A percentile compares a stretch with the other conserved stretches of the same genome.
phyloP scores from a whole-genome alignment of 495 filamentous ascomycete genomes.

The Neurospora sp. region DNA sequence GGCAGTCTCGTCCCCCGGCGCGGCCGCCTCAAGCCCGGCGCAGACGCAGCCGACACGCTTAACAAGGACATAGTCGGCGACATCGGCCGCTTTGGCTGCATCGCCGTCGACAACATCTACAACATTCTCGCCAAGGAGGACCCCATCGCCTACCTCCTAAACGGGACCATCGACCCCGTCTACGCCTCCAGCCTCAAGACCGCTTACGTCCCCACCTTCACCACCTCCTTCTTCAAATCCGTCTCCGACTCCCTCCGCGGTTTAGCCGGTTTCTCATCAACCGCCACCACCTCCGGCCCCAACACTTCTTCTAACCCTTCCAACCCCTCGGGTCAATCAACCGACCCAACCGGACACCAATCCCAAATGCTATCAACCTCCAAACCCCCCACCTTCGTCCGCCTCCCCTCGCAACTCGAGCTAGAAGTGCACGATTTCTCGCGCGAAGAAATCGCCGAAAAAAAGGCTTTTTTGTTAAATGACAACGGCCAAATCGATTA shows the following conservation, averaged over 20 bases:
- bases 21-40: conserved; percentile 63
- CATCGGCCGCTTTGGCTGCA: conserved; percentile 70
- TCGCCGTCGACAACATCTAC: conserved; percentile 93
- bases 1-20: conserved; percentile 69
- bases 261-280: conserved; percentile 16
- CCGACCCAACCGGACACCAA: background rate
- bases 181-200: conserved; percentile 68
- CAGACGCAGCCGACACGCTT: conserved; percentile 47
- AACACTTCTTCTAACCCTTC: background rate
- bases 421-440: conserved; percentile 94
- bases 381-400: conserved; percentile 34
- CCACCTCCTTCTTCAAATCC: conserved; percentile 54
- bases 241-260: conserved; percentile 55
- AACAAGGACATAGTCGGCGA: conserved; percentile 62
- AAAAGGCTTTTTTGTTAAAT: conserved; percentile 76
- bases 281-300: conserved; percentile 3
- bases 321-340: background rate
- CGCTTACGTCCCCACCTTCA: conserved; percentile 66
- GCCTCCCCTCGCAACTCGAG: conserved; percentile 83
- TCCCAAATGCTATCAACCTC: background rate
- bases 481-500: conserved; percentile 95
- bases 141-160: conserved; percentile 82
- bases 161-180: conserved; percentile 73
- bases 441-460: conserved; percentile 85
- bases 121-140: conserved; percentile 67